These are phyloP conservation scores for Aspergillus funiculosus DNA, from an alignment of 495 filamentous ascomycete species.

Conservation along the genomic window DNA sequence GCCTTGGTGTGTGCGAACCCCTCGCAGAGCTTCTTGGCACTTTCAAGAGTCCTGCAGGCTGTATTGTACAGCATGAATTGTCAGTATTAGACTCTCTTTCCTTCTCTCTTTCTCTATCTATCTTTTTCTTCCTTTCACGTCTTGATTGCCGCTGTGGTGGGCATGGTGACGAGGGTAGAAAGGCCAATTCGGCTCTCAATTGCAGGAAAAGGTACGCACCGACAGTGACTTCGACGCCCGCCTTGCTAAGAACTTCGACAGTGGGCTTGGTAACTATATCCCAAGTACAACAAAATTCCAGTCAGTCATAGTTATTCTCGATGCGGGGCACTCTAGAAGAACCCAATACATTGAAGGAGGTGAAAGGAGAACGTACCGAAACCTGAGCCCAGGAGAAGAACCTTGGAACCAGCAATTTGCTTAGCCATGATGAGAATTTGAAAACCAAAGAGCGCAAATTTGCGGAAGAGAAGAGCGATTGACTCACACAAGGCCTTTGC, in stretches of 20 bases:
- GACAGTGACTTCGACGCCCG: conserved; percentile 74
- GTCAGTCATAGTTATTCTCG: conserved; percentile 12
- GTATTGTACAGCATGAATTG: conserved; percentile 7
- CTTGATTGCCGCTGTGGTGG: background rate
- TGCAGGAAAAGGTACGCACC: conserved; percentile 48
- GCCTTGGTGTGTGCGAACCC: conserved; percentile 65
- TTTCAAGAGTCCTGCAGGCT: conserved; percentile 83
- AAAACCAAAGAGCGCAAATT: conserved; percentile 10
- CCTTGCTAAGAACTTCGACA: conserved; percentile 67
- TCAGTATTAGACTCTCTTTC: background rate
- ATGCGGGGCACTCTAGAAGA: conserved; percentile 28
- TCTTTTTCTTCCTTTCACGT: background rate
- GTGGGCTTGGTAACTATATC: conserved; percentile 64
- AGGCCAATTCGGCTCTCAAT: background rate
- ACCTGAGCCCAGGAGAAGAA: conserved; percentile 70
- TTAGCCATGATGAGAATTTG: conserved; percentile 31
- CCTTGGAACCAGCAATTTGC: conserved; percentile 46
- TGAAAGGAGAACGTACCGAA: conserved; percentile 46
- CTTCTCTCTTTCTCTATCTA: too few relatives aligned
- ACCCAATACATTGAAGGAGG: conserved; percentile 1
- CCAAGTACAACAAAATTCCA: conserved; percentile 3
- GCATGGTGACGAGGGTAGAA: background rate
- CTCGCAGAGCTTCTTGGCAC: conserved; percentile 64
- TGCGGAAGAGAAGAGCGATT: conserved; percentile 10
- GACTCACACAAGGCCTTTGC: conserved; percentile 1